Base-by-base conservation (phyloP, 2,329 filamentous ascomycete genomes). In the Diplodia corticola region DNA sequence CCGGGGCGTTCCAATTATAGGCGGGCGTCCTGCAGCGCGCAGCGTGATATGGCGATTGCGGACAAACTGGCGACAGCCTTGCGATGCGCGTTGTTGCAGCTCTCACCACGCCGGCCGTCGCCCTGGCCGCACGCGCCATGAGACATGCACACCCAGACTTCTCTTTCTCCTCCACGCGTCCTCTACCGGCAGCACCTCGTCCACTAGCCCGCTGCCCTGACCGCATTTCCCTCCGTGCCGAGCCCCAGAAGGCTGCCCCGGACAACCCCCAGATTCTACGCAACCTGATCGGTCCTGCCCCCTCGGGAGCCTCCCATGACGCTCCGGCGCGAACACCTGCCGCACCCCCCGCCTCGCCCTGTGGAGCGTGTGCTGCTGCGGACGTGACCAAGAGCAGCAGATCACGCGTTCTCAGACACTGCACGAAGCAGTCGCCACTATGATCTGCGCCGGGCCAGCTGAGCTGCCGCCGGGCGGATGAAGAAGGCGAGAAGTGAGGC, bases 21-120 rank as follows among this genome's bases (percentile, higher is more conserved):
- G 28, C 44, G 35, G 33, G 35, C n/a, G 20, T 46, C 54, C 54
- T 59, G 54, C 35, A 44, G 35, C 55, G 37, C 37, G 37, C 33
- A 40, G 24, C 24, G 55, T n/a, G 40, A 61, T 20, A 17, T 35
- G 15, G 57, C 40, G 57, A 49, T 13, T 30, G 37, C 37, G 37
- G 46, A 26, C 33, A 44, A 37, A 15, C 26, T 17, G 50, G 24
- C 50, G 53, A 24, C 20, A 61, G 40, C 57, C 26, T 49, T 61
- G 57, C 55, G 55, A 20, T 46, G 37, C 55, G 55, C 57, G 44
- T 61, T 61, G 40, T 61, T 61, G 57, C 57, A 49, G 57, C 44
- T 22, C 40, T 17, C 40, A 44, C 17, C 40, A 44, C 30, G 51
- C 33, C 30, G 13, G 10, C 20, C 20, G 30, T 35, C 33, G 12